phyloP scores from a whole-genome alignment of 2,329 filamentous ascomycete genomes.

The Penicillium glabrum region DNA sequence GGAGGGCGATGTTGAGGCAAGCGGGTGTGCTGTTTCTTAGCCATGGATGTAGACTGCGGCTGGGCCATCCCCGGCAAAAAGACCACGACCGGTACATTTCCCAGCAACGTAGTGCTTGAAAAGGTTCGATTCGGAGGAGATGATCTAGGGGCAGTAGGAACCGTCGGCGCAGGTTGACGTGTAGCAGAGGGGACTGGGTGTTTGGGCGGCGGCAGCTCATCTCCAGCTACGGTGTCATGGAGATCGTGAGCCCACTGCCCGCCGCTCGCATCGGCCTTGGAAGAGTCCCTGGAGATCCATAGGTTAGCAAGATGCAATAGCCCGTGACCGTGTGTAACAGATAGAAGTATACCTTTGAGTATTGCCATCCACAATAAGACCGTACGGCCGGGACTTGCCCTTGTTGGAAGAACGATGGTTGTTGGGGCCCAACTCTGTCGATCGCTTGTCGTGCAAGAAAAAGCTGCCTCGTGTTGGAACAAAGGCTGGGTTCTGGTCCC shows the following conservation, averaged over 20 bases:
- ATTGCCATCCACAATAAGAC: constrained; percentile 45
- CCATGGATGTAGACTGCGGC: constrained; percentile 68
- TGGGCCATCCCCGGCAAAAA: constrained; percentile 73
- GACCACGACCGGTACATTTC: constrained; percentile 81
- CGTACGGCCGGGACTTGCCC: constrained; percentile 58
- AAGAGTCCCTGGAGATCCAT: constrained; percentile 35
- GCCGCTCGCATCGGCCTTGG: constrained; percentile 58
- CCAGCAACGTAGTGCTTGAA: constrained; percentile 79
- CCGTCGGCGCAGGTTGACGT: constrained; percentile 34
- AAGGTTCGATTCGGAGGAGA: constrained; percentile 72
- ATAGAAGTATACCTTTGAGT: constrained; percentile 41
- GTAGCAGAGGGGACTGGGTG: constrained; percentile 24
- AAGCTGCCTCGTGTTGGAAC: constrained; percentile 93
- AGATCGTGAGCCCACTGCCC: constrained; percentile 92
- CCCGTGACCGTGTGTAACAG: not conserved
- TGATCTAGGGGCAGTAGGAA: constrained; percentile 53
- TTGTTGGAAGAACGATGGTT: constrained; percentile 64
- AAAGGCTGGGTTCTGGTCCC: constrained; percentile 87
- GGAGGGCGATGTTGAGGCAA: constrained; percentile 93
- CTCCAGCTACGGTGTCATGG: constrained; percentile 64
- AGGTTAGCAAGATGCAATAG: constrained; percentile 23
- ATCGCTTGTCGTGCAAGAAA: constrained; percentile 93
- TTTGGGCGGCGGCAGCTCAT: constrained; percentile 38
- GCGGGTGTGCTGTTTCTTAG: constrained; percentile 87
- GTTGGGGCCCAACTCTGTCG: constrained; percentile 73